Evolutionary conservation across 176 grass and related monocot genomes (phyloP).

Genomic region (Oryza australiensis): DNA sequence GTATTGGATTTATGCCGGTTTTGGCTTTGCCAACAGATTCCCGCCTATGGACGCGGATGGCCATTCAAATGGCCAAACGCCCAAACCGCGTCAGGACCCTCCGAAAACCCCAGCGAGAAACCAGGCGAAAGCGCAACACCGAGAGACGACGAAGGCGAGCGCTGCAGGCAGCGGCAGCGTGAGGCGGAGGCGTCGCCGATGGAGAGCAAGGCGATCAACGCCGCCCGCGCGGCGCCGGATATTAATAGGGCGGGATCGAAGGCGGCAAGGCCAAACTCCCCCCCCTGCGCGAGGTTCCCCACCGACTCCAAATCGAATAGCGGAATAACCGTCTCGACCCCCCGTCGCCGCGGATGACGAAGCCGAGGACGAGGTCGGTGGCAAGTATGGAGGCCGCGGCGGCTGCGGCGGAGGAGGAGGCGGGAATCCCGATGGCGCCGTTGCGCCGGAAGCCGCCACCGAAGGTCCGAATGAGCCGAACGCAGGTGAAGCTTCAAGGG

Average conservation of each 20-base stretch:
- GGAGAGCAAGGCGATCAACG: slow-evolving; percentile 28
- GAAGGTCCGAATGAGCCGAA: not conserved
- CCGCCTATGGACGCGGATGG: no score
- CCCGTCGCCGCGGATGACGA: not conserved
- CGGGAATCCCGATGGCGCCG: not conserved
- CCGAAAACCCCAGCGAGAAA: not conserved
- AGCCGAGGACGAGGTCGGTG: slow-evolving; percentile 43
- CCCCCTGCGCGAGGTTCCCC: slow-evolving; percentile 25
- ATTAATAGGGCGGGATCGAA: not conserved
- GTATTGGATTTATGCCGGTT: no score
- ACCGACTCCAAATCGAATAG: not conserved
- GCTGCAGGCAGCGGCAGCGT: not conserved
- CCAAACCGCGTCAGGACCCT: no score
- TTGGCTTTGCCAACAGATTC: no score
- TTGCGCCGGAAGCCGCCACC: not conserved
- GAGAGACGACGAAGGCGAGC: no score
- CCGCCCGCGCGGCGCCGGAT: not conserved
- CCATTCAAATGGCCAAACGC: no score
- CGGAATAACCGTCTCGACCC: not conserved
- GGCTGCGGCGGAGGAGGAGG: not conserved
- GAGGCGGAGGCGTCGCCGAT: not conserved
- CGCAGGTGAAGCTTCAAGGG: not conserved
- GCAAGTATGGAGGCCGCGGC: slow-evolving; percentile 32
- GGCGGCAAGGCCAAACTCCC: slow-evolving; percentile 31
- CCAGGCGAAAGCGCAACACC: not conserved